These are phyloP conservation scores for Cornus controversa DNA, from an alignment of 148 eudicot genomes.

Conservation along the genomic window DNA sequence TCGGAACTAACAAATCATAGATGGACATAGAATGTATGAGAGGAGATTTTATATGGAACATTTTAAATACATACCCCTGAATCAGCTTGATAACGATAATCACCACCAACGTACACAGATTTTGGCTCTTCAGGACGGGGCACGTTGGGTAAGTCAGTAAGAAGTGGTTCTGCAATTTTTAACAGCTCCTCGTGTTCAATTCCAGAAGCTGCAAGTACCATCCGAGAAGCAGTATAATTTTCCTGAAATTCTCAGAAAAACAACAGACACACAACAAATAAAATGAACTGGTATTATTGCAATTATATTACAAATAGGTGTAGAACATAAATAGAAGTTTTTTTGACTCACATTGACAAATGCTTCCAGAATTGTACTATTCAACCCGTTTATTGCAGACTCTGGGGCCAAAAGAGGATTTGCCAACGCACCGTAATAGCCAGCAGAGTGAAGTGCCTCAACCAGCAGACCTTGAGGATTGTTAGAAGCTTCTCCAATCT, in stretches of 20 bases:
- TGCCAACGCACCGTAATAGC: constrained; percentile 59
- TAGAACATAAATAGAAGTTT: background rate
- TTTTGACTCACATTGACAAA: constrained; percentile 57
- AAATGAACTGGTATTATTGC: background rate
- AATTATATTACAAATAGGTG: background rate
- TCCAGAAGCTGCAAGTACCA: constrained; percentile 65
- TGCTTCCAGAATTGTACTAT: constrained; percentile 45
- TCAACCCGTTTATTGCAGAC: constrained; percentile 42
- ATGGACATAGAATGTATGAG: background rate
- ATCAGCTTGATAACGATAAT: constrained; percentile 54
- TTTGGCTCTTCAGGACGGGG: constrained; percentile 38
- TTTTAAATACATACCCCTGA: constrained; percentile 41
- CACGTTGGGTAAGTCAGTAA: constrained; percentile 47
- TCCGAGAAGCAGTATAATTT: constrained; percentile 58
- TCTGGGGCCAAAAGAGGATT: constrained; percentile 62
- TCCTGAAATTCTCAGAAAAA: constrained; percentile 35
- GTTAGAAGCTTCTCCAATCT: constrained; percentile 53
- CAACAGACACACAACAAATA: background rate
- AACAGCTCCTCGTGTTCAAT: constrained; percentile 55
- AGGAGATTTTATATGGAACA: background rate
- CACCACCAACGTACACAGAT: constrained; percentile 63
- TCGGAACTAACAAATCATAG: background rate
- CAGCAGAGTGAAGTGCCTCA: constrained; percentile 71
- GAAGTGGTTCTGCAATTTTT: constrained; percentile 56
- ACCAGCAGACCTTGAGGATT: constrained; percentile 55